Percentiles rank a stretch among this genome's conserved stretches.
Evolutionary conservation across 441 rosid genomes (phyloP).

Genomic region (Francoa sonchifolia): DNA sequence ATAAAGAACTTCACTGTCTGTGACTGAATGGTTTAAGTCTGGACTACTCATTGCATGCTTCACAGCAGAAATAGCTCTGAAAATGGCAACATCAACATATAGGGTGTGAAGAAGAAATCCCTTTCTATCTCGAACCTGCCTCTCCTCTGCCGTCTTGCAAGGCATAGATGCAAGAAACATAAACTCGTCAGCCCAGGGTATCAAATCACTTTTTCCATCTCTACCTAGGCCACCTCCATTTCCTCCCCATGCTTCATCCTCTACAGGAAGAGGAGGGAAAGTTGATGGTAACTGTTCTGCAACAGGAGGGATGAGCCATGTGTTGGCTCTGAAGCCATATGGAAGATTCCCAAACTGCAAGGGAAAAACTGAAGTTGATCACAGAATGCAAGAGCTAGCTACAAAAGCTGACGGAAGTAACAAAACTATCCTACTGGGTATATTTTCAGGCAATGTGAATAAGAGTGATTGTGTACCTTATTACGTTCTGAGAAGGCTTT

Average conservation of each 20-base stretch:
- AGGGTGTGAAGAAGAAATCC: conserved; percentile 63
- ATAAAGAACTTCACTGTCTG: conserved; percentile 35
- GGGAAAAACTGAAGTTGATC: conserved; percentile 1
- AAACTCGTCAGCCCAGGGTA: conserved; percentile 64
- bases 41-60: conserved; percentile 27
- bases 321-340: conserved; percentile 63
- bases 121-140: conserved; percentile 71
- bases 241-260: conserved; percentile 80
- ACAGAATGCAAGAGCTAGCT: not conserved
- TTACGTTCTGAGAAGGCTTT: conserved; percentile 70
- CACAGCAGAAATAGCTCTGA: conserved; percentile 44
- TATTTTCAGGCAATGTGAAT: conserved; percentile 3
- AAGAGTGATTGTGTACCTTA: conserved; percentile 27
- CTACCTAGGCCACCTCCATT: conserved; percentile 58
- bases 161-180: conserved; percentile 73
- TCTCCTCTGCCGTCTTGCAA: conserved; percentile 72
- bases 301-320: conserved; percentile 74
- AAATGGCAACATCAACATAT: conserved; percentile 59
- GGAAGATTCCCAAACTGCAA: conserved; percentile 81
- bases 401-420: not conserved
- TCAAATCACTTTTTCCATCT: conserved; percentile 40
- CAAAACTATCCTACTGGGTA: not conserved
- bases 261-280: conserved; percentile 57
- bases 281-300: conserved; percentile 35
- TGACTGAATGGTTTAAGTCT: conserved; percentile 16